Percentiles rank a stretch among this genome's conserved stretches.
phyloP scores from a whole-genome alignment of 2,329 filamentous ascomycete genomes.

The Apiospora phragmitis region DNA sequence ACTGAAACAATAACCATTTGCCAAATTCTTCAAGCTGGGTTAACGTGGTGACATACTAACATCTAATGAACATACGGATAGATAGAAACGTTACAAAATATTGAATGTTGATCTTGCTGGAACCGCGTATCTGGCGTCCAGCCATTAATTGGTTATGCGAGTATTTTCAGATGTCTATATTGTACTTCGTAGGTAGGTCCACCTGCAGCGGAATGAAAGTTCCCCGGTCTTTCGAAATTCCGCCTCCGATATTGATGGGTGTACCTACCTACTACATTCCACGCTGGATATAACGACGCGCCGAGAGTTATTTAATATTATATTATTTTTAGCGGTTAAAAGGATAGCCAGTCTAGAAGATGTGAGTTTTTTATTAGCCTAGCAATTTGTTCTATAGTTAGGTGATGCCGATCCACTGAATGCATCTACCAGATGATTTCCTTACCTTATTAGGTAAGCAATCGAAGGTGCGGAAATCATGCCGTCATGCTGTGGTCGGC shows the following conservation, averaged over 20 bases:
- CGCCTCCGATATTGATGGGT: not conserved
- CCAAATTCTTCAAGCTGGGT: not conserved
- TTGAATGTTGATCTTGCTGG: not conserved
- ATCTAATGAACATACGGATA: not conserved
- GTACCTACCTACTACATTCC: no score
- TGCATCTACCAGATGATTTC: not conserved
- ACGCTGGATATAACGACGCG: no score
- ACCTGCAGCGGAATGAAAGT: not conserved
- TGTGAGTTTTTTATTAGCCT: no score
- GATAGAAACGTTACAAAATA: not conserved
- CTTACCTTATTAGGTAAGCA: not conserved
- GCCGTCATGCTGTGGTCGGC: not conserved
- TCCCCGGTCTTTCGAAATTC: constrained; percentile 1
- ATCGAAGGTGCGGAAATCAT: not conserved
- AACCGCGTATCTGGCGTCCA: not conserved
- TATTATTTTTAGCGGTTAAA: no score
- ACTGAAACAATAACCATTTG: not conserved
- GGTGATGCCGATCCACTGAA: not conserved
- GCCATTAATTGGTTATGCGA: not conserved
- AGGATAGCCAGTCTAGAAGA: no score
- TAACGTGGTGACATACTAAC: not conserved
- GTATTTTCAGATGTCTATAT: not conserved
- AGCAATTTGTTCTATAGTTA: not conserved
- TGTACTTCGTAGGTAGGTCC: not conserved
- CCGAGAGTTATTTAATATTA: no score